Base-by-base conservation (phyloP, 768 basidiomycete species). In the Epithele typhae region DNA sequence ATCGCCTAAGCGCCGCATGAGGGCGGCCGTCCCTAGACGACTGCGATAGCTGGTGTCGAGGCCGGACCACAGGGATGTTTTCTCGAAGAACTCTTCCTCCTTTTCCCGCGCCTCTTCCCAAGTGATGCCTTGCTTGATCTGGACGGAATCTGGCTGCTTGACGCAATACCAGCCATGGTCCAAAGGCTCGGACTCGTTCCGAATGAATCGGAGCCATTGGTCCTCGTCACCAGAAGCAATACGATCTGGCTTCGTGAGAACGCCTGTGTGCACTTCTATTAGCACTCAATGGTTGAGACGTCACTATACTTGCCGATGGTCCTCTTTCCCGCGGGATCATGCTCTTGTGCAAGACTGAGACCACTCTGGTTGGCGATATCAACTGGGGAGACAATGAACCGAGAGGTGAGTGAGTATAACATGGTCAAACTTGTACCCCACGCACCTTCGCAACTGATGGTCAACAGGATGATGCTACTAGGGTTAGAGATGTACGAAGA, bases 291-390 rank as follows among this genome's bases (percentile, higher is more conserved):
- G 11, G 25, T 5, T 9, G 12, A 1, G 12, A 18, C 10, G 9
- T 24, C 15, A 24, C 8, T 24, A 24, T 8, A 56, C 73, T 15
- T 50, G 84, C 87, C 86, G 14, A 89, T 82, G 0, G 86, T 90
- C 3, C 85, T 72, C 40, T 71, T 72, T 0, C 87, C 85, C 1
- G 76, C 64, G 0, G 80, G 77, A 51, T 89, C 86, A 40, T 74
- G 65, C 12, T 65, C 40, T 54, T 80, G 81, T 0, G 84, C 79
- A 0, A 90, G 66, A 15, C 74, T 67, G 48, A 82, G 79, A 0
- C 86, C 87, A 0, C 81, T 82, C 59, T 90, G 87, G 35, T 87
- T 91, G 53, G 88, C 83, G 18, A 85, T 86, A 51, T 91, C 86
- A 41, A 84, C 88, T 90, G 45, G 7, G 37, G 27, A 30, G 8